phyloP scores from a whole-genome alignment of 1,284 basidiomycete species.

The Mycena sp. region DNA sequence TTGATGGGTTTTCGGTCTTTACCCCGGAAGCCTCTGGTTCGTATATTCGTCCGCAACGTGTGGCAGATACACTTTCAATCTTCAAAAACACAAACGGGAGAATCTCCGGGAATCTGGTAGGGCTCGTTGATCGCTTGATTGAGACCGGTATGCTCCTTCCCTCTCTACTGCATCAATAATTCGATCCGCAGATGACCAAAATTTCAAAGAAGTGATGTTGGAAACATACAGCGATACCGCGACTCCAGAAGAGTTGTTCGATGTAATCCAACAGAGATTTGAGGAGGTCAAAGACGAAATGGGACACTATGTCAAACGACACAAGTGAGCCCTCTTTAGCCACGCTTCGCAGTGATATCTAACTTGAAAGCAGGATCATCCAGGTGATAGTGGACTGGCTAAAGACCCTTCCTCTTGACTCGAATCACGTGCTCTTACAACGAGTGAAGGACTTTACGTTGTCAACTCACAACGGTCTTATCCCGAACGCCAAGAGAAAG shows the following conservation, averaged over 20 bases:
- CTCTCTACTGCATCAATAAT: not conserved
- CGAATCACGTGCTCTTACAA: not conserved
- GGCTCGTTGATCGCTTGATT: not conserved
- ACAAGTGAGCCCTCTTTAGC: too few species aligned
- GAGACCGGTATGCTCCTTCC: not conserved
- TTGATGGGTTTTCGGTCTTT: too few species aligned
- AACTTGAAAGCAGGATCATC: not conserved
- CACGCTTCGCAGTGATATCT: too few species aligned
- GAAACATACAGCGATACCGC: not conserved
- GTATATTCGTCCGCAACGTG: not conserved
- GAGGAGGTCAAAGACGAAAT: not conserved
- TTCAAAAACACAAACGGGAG: not conserved
- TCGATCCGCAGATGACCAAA: not conserved
- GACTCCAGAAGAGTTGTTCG: not conserved
- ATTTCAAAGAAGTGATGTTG: not conserved
- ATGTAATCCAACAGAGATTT: not conserved
- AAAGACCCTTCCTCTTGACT: not conserved
- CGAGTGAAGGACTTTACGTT: not conserved
- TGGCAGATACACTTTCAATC: not conserved
- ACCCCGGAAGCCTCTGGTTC: not conserved
- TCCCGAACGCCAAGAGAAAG: not conserved
- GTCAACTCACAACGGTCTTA: not conserved
- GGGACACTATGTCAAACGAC: not conserved
- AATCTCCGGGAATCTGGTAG: not conserved
- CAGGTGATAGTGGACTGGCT: not conserved